Evolutionary conservation across 305 asterid species (phyloP).

Genomic region (Solanum hybrid): DNA sequence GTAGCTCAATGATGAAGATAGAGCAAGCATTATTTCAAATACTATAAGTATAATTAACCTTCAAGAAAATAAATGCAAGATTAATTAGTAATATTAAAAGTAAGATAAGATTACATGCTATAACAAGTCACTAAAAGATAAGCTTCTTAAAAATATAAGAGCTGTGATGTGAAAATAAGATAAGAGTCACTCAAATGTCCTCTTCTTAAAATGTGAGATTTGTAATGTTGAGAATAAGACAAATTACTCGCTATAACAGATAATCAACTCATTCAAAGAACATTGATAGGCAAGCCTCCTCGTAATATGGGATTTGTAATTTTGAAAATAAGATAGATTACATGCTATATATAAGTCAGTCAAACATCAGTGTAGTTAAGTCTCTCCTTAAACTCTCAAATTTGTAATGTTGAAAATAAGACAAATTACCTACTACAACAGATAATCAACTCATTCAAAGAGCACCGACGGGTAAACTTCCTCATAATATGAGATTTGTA

Average conservation of each 20-base stretch:
- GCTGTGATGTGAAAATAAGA: background rate
- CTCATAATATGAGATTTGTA: background rate
- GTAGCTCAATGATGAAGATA: conserved; percentile 41
- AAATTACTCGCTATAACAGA: background rate
- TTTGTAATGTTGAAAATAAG: background rate
- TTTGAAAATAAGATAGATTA: background rate
- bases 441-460: background rate
- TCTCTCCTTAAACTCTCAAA: background rate
- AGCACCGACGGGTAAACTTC: background rate
- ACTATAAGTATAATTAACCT: background rate
- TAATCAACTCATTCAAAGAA: background rate
- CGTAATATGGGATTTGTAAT: background rate
- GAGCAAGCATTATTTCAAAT: conserved; percentile 43
- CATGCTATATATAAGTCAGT: background rate
- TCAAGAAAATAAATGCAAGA: background rate
- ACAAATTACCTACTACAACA: background rate
- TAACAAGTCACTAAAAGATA: background rate
- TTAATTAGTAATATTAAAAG: background rate
- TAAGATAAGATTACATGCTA: background rate
- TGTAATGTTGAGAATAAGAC: background rate
- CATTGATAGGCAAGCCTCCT: background rate
- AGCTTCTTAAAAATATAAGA: background rate
- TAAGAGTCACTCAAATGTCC: background rate
- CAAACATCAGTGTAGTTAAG: rapidly evolving
- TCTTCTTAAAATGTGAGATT: background rate